Conservation (phyloP, 805 yeast species). For the Candida parachauliodes region DNA sequence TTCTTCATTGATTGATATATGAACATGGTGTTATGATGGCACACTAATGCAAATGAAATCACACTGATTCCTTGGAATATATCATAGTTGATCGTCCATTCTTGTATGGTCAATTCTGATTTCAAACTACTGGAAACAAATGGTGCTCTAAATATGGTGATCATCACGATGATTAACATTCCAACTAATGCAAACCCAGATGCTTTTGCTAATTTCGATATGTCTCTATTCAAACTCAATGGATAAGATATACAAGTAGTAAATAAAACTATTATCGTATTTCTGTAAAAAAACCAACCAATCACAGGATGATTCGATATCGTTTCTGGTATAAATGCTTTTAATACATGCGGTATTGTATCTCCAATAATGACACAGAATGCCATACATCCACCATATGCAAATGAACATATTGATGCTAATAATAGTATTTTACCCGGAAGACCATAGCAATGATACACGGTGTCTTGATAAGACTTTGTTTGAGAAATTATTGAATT, state of each 20-base stretch:
- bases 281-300: constrained; percentile 58
- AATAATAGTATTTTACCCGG: constrained; percentile 66
- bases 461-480: constrained; percentile 81
- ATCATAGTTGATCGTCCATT: constrained; percentile 55
- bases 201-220: constrained; percentile 81
- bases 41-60: constrained; percentile 90
- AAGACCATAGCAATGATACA: constrained; percentile 71
- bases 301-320: constrained; percentile 27
- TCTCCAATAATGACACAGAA: constrained; percentile 94
- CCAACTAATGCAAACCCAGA: constrained; percentile 81
- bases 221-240: constrained; percentile 72
- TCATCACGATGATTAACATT: constrained; percentile 72
- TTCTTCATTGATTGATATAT: constrained; percentile 78
- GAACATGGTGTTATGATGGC: constrained; percentile 91
- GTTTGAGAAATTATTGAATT: constrained; percentile 78
- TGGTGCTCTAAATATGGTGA: constrained; percentile 76
- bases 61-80: constrained; percentile 91
- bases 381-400: constrained; percentile 92
- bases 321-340: constrained; percentile 54
- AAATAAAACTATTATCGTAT: constrained; percentile 65
- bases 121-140: constrained; percentile 43
- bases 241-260: constrained; percentile 79
- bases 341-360: constrained; percentile 85
- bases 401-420: constrained; percentile 80
- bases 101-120: constrained; percentile 43